These are phyloP conservation scores for Pythium plurisporium DNA, from an alignment of 352 stramenopile genomes.

Conservation along the genomic window DNA sequence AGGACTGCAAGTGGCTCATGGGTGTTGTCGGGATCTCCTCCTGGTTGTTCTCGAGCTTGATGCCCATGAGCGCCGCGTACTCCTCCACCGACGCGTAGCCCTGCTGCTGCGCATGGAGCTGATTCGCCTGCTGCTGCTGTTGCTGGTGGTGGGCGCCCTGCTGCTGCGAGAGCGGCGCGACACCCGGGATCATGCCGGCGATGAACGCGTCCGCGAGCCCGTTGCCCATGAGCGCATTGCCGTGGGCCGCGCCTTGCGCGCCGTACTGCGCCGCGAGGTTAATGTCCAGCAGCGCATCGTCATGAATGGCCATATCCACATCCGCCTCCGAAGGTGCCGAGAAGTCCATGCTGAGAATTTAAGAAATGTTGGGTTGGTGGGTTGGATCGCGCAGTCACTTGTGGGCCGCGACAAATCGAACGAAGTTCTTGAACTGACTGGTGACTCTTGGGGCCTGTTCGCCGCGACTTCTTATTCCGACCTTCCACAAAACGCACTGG, in stretches of 20 bases:
- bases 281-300: slow-evolving; percentile 49
- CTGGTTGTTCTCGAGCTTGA: slow-evolving; percentile 67
- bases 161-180: slow-evolving; percentile 20
- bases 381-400: slow-evolving; percentile 10
- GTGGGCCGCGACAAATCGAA: not conserved
- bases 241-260: not conserved
- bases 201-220: slow-evolving; percentile 47
- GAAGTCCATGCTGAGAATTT: slow-evolving; percentile 45
- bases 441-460: not conserved
- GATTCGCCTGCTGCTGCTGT: slow-evolving; percentile 5
- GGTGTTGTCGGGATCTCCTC: slow-evolving; percentile 27
- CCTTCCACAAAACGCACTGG: slow-evolving; percentile 1
- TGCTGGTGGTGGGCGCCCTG: slow-evolving; percentile 16
- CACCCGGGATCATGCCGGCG: slow-evolving; percentile 37
- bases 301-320: slow-evolving; percentile 73
- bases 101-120: slow-evolving; percentile 19
- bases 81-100: slow-evolving; percentile 59
- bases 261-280: slow-evolving; percentile 46
- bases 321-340: slow-evolving; percentile 44
- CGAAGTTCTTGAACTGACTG: slow-evolving; percentile 20
- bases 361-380: not conserved
- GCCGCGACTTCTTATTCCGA: slow-evolving; percentile 18
- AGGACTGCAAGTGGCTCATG: slow-evolving; percentile 30
- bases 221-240: slow-evolving; percentile 17
- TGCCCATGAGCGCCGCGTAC: slow-evolving; percentile 78